Base-by-base conservation (phyloP, 2,329 filamentous ascomycete species). In the Arthroderma sp. region DNA sequence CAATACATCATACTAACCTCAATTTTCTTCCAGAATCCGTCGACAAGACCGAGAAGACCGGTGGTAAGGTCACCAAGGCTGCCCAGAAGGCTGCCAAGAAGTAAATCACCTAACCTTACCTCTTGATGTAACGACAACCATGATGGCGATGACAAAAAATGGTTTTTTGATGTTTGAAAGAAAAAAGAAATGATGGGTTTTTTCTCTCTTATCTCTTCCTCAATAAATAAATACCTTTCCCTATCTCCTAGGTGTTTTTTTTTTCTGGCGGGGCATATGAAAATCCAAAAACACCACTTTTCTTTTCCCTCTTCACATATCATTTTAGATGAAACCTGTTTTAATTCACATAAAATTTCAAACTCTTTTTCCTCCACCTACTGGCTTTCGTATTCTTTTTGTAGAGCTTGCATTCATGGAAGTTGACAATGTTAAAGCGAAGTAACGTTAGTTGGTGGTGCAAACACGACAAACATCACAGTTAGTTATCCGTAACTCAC, bases 11-110 rank as follows among this genome's bases (percentile, higher is more conserved):
- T 21, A 9, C 31, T 55, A 52, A 33, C 37, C 13, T 55, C 56
- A 39, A 28, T 9, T 17, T 13, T 28, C n/a, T 44, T n/a, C n/a
- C n/a, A 57, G 19, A 87, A 85, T 79, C 80, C 64, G 87, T 91
- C 63, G 83, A 83, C 68, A 88, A 88, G 83, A 66, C 78, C 63
- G 71, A 70, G 59, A 76, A 69, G 66, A 73, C 73, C 68, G 54
- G 76, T 65, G 84, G 79, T 71, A 88, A 88, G 83, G 76, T 78
- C 63, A 73, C 71, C 68, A 73, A 74, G 68, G 84, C 84, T 74
- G 82, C 82, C 75, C 69, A 73, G 68, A 87, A 87, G 83, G 82
- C 83, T 72, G 72, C 74, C 74, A 86, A 86, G 84, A 87, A 87
- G 79, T 87, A 87, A 84, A 70, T 63, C 64, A 61, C 19, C 15